These are phyloP conservation scores for Phycomyces nitens DNA, from an alignment of 192 early-diverging fungal genomes.

Conservation along the genomic window DNA sequence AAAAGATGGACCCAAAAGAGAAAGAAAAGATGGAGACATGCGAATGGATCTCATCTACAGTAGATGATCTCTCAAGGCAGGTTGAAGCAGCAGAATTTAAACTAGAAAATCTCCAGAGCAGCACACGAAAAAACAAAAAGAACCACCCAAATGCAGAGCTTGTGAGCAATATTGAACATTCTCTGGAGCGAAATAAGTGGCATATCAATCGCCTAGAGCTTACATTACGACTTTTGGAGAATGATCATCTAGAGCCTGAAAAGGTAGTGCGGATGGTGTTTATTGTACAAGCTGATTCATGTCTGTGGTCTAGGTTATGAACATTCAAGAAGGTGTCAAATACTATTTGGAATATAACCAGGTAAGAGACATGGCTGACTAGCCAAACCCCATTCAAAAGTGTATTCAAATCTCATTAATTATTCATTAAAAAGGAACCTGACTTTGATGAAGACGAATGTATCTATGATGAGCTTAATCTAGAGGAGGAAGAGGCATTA, in stretches of 20 bases:
- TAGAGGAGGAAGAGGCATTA: conserved; percentile 86
- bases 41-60: conserved; percentile 78
- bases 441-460: conserved; percentile 92
- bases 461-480: conserved; percentile 89
- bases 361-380: conserved; percentile 30
- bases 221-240: conserved; percentile 89
- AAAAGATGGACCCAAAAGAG: conserved; percentile 90
- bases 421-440: conserved; percentile 50
- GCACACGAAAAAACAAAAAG: conserved; percentile 74
- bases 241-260: conserved; percentile 83
- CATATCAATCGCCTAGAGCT: conserved; percentile 91
- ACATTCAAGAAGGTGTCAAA: conserved; percentile 84
- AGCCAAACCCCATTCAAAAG: too few relatives aligned
- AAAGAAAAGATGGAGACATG: conserved; percentile 85
- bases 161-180: conserved; percentile 64
- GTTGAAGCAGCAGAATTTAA: conserved; percentile 94
- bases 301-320: conserved; percentile 55
- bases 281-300: too few relatives aligned
- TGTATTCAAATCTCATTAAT: background rate
- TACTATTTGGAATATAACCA: conserved; percentile 92
- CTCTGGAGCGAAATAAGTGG: conserved; percentile 85
- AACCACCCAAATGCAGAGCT: conserved; percentile 76
- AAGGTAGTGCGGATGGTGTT: too few relatives aligned
- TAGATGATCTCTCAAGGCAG: conserved; percentile 82
- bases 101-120: conserved; percentile 66